A percentile compares a stretch with the other conserved stretches of the same genome.
phyloP scores from a whole-genome alignment of 495 filamentous ascomycete species.

The Penicillium cataractarum region DNA sequence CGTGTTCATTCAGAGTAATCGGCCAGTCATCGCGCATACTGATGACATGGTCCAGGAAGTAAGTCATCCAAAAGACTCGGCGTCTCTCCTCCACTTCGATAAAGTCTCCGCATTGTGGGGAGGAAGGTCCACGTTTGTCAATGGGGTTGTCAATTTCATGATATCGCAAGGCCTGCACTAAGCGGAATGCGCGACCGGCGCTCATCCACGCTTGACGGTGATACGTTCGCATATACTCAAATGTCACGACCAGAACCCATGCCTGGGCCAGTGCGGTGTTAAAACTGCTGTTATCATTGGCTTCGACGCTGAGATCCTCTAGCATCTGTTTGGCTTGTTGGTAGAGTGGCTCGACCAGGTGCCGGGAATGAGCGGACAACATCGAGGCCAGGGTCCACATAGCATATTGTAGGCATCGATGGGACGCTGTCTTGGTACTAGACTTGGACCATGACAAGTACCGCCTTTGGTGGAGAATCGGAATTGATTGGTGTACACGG shows the following conservation, averaged over 20 bases:
- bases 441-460: conserved; percentile 26
- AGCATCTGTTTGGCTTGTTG: conserved; percentile 23
- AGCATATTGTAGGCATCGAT: conserved; percentile 34
- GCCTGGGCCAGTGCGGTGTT: conserved; percentile 46
- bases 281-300: conserved; percentile 4
- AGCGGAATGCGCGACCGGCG: conserved; percentile 54
- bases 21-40: conserved; percentile 50
- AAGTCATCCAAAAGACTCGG: conserved; percentile 59
- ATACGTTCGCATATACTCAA: conserved; percentile 48
- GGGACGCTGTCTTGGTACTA: conserved; percentile 10
- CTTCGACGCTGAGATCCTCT: conserved; percentile 15
- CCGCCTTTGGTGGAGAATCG: conserved; percentile 34
- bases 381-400: conserved; percentile 38
- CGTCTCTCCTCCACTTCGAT: conserved; percentile 48
- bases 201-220: conserved; percentile 54
- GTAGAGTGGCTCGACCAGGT: conserved; percentile 28
- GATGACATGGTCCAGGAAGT: conserved; percentile 53
- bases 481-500: conserved; percentile 32
- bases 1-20: conserved; percentile 54
- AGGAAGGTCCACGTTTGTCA: background rate
- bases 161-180: conserved; percentile 52
- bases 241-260: conserved; percentile 53
- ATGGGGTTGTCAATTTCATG: conserved; percentile 49
- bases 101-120: conserved; percentile 9
- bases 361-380: conserved; percentile 27